Conservation (phyloP, 2,329 filamentous ascomycete species). For the Exophiala dermatitidis region DNA sequence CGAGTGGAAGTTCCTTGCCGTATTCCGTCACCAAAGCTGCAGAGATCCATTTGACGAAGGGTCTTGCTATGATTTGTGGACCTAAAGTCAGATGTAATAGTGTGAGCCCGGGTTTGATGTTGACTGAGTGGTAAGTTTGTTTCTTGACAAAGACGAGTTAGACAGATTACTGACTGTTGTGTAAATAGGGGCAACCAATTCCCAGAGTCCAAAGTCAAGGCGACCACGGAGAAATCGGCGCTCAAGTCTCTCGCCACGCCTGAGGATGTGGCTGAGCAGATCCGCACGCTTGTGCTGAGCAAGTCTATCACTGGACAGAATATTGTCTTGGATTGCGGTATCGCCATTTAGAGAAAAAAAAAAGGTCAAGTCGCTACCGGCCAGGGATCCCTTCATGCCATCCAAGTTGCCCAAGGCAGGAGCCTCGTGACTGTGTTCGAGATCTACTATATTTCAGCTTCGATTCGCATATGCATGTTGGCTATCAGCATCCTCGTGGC, state of each 20-base stretch:
- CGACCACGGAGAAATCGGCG: constrained; percentile 21
- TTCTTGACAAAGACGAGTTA: neutral
- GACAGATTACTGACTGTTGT: neutral
- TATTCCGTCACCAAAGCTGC: constrained; percentile 75
- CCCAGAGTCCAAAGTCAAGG: constrained; percentile 25
- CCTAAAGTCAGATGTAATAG: constrained; percentile 58
- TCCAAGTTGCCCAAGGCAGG: no score
- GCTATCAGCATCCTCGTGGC: no score
- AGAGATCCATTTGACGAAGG: constrained; percentile 60
- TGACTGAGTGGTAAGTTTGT: constrained; percentile 55
- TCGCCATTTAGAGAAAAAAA: constrained; percentile 19
- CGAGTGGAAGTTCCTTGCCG: constrained; percentile 57
- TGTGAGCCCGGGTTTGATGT: constrained; percentile 55
- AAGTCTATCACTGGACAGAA: constrained; percentile 28
- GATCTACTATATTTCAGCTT: no score
- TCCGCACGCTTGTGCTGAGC: constrained; percentile 22
- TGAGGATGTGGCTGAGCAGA: constrained; percentile 31
- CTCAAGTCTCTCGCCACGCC: constrained; percentile 19
- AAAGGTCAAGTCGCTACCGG: no score
- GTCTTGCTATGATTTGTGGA: constrained; percentile 55
- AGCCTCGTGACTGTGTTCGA: no score
- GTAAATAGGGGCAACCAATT: constrained; percentile 22
- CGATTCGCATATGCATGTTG: no score
- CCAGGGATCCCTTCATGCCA: no score
- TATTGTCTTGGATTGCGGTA: constrained; percentile 26